These are phyloP conservation scores for Curvularia spicifera DNA, from an alignment of 2,329 filamentous ascomycete genomes.

Conservation along the genomic window DNA sequence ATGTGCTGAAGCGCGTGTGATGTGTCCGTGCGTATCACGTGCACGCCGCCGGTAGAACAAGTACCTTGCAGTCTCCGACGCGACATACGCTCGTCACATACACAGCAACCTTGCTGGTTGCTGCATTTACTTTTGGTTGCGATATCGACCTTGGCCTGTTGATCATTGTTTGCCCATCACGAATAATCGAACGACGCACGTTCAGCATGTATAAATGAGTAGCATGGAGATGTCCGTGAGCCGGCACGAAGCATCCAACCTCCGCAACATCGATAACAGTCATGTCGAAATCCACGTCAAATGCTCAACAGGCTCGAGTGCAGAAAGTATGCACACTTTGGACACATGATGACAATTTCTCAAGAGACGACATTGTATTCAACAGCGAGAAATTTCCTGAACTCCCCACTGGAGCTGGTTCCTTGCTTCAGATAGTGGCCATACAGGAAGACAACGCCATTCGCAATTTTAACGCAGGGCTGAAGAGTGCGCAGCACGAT, in stretches of 20 bases:
- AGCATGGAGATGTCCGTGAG: conserved; percentile 7
- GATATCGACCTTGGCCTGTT: background rate
- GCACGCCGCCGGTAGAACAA: background rate
- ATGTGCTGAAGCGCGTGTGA: background rate
- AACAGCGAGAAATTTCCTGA: conserved; percentile 74
- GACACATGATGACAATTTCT: conserved; percentile 75
- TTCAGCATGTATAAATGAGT: conserved; percentile 5
- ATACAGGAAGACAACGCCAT: conserved; percentile 59
- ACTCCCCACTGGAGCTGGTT: conserved; percentile 67
- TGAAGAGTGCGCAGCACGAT: conserved; percentile 37
- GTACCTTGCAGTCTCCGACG: conserved; percentile 9
- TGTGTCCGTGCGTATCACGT: background rate
- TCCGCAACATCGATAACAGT: conserved; percentile 5
- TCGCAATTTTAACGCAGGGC: conserved; percentile 54
- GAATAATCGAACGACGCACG: conserved; percentile 8
- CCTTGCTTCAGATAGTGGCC: conserved; percentile 74
- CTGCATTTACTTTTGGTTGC: background rate
- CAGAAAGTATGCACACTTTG: conserved; percentile 59
- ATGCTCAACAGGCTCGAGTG: conserved; percentile 36
- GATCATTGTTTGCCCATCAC: background rate
- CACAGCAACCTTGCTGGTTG: background rate
- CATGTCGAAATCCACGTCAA: conserved; percentile 43
- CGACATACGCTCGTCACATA: conserved; percentile 2
- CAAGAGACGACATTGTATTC: conserved; percentile 78
- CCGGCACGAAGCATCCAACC: conserved; percentile 6